phyloP scores from a whole-genome alignment of 768 basidiomycete species.

The Collybia nuda region DNA sequence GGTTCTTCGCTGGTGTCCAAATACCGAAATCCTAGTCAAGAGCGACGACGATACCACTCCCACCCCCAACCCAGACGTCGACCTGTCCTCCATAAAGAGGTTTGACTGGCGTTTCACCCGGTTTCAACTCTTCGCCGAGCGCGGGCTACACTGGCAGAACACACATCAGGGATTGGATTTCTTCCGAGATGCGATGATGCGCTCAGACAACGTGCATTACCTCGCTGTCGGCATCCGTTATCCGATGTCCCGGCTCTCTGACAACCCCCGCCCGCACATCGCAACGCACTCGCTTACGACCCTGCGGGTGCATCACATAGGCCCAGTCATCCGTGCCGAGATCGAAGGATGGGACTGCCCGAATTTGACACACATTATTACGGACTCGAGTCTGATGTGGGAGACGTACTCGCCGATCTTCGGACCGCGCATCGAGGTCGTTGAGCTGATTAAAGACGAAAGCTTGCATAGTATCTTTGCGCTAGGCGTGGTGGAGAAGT shows the following conservation, averaged over 20 bases:
- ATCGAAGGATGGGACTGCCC: slow-evolving; percentile 13
- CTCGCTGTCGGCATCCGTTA: slow-evolving; percentile 11
- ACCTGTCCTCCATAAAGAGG: slow-evolving; percentile 6
- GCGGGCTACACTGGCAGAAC: background rate
- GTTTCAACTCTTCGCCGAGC: background rate
- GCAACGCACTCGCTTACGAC: slow-evolving; percentile 5
- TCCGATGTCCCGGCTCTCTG: slow-evolving; percentile 2
- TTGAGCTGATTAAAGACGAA: slow-evolving; percentile 11
- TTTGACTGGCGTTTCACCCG: slow-evolving; percentile 10
- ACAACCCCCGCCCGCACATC: background rate
- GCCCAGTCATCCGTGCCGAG: slow-evolving; percentile 2
- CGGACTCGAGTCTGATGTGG: slow-evolving; percentile 9
- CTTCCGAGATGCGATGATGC: slow-evolving; percentile 1
- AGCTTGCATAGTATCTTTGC: background rate
- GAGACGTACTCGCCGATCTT: slow-evolving; percentile 7
- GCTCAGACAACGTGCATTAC: slow-evolving; percentile 7
- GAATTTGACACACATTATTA: slow-evolving; percentile 10
- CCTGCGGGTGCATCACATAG: slow-evolving; percentile 8
- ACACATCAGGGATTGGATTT: slow-evolving; percentile 6
- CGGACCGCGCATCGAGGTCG: slow-evolving; percentile 6
- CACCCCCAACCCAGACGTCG: background rate
- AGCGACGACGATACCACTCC: slow-evolving; percentile 11
- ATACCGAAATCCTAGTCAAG: slow-evolving; percentile 9
- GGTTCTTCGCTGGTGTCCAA: slow-evolving; percentile 9
- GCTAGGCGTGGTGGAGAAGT: background rate